A percentile compares a stretch with the other conserved stretches of the same genome.
These are phyloP conservation scores for barrel medic (Medicago truncatula) DNA, from an alignment of 306 rosid species.

Conservation along the genomic window MtrunA17r5.0-ANR NC_053049.1:48052001-48052500, in stretches of 20 bases:
- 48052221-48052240: conserved; percentile 16
- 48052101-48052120: conserved; percentile 8
- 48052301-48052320: neutral
- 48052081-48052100: conserved; percentile 26
- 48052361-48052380: no score
- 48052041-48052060: conserved; percentile 33
- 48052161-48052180: conserved; percentile 30
- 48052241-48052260: neutral
- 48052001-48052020: neutral
- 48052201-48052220: conserved; percentile 37
- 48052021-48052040: neutral
- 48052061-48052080: neutral
- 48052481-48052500: no score
- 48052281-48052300: neutral
- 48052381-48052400: no score
- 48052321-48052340: no score
- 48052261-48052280: neutral
- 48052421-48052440: no score
- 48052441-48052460: no score
- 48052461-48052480: no score
- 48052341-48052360: no score
- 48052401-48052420: no score
- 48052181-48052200: conserved; percentile 38
- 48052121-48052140: conserved; percentile 44
- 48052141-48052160: neutral